phyloP scores from a whole-genome alignment of 73 alveolate species.

The Breviolum minutum region DNA sequence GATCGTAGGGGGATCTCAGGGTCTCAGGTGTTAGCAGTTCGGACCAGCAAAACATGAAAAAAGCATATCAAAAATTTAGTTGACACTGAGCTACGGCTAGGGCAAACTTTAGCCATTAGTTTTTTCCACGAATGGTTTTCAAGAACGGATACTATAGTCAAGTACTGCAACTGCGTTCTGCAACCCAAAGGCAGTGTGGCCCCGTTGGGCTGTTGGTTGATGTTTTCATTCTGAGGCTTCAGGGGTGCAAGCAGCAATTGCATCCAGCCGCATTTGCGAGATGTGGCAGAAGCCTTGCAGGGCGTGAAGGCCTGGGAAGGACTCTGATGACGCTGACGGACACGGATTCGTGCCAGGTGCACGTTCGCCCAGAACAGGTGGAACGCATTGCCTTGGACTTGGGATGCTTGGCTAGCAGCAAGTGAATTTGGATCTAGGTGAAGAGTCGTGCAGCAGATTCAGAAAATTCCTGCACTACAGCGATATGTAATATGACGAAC shows the following conservation, averaged over 20 bases:
- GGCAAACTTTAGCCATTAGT: not conserved
- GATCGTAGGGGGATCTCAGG: conserved; percentile 40
- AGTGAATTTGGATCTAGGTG: not conserved
- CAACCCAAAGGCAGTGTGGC: too few species aligned
- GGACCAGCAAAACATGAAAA: not conserved
- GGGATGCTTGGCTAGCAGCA: not conserved
- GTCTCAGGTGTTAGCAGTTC: not conserved
- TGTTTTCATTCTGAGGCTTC: conserved; percentile 5
- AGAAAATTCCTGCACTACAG: too few species aligned
- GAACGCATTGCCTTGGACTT: conserved; percentile 73
- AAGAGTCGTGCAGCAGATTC: too few species aligned
- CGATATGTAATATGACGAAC: too few species aligned
- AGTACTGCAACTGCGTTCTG: not conserved
- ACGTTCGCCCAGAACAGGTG: conserved; percentile 87
- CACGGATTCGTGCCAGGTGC: conserved; percentile 29
- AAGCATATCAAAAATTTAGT: not conserved
- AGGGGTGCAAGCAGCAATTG: conserved; percentile 92
- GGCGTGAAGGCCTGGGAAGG: conserved; percentile 59
- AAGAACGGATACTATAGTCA: too few species aligned
- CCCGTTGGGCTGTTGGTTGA: too few species aligned
- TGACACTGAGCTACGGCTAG: not conserved
- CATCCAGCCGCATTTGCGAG: conserved; percentile 93
- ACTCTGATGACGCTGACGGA: not conserved
- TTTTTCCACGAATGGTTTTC: too few species aligned
- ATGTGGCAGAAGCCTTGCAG: conserved; percentile 80